phyloP scores from a whole-genome alignment of 768 basidiomycete species.

The Tylopilus vinaceipallidus region DNA sequence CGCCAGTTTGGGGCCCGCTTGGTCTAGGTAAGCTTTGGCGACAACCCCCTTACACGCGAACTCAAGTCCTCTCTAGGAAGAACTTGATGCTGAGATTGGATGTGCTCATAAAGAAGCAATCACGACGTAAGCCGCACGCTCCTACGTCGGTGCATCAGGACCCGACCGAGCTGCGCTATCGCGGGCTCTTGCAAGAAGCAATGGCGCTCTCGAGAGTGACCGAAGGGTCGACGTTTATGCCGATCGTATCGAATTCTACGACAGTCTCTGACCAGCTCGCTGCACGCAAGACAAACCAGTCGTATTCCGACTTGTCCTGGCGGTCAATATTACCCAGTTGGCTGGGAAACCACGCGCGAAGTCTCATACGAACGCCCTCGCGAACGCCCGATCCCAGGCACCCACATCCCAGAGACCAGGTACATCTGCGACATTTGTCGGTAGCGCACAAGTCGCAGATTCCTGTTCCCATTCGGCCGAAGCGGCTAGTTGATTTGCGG shows the following conservation, averaged over 20 bases:
- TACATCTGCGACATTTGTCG: conserved; percentile 57
- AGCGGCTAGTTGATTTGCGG: conserved; percentile 54
- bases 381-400: conserved; percentile 46
- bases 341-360: conserved; percentile 32
- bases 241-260: conserved; percentile 17
- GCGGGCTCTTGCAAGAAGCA: conserved; percentile 42
- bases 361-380: conserved; percentile 58
- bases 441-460: conserved; percentile 39
- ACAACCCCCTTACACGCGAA: too few species aligned
- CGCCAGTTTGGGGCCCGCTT: conserved; percentile 44
- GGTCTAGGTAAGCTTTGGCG: conserved; percentile 50
- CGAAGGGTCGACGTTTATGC: conserved; percentile 13
- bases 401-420: conserved; percentile 61
- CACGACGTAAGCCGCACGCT: conserved; percentile 7
- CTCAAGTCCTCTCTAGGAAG: conserved; percentile 13
- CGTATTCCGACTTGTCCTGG: conserved; percentile 45
- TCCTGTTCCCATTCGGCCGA: conserved; percentile 41
- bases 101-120: conserved; percentile 30
- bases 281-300: conserved; percentile 31
- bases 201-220: conserved; percentile 20
- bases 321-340: conserved; percentile 33
- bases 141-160: background rate
- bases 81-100: conserved; percentile 30
- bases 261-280: conserved; percentile 40
- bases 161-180: conserved; percentile 51